Base-by-base conservation (phyloP, 768 basidiomycete species). In the Pleurotus citrinopileatus region DNA sequence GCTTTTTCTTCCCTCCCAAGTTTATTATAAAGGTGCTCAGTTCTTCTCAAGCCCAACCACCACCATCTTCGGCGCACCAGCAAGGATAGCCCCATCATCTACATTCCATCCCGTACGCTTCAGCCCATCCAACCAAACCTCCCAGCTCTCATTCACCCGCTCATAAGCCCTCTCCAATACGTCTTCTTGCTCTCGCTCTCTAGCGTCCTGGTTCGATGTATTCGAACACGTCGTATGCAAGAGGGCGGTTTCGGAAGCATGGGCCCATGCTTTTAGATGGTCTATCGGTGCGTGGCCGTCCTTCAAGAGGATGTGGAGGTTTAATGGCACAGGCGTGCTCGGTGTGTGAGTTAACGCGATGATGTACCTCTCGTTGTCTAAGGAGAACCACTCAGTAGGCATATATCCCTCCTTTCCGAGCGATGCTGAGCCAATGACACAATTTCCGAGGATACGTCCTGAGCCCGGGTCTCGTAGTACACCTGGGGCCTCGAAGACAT, bases 251-350 rank as follows among this genome's bases (percentile, higher is more conserved):
- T 78, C 75, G 2, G 63, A 64, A 0, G 75, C 77, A 47, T 75
- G 72, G 7, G 71, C 57, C 84, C 86, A 87, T 2, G 80, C 83
- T 53, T 77, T 77, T 34, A 84, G 70, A 55, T 81, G 78, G 61
- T 85, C 82, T 12, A 62, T 56, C 3, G 71, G 53, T 20, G 63
- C 61, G 52, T 82, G 77, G 4, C 76, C 76, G 25, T 80, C 76
- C 56, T 78, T 84, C 55, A 87, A 68, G 59, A 73, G 73, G 37
- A 83, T 72, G 55, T 73, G 72, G 2, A 81, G 55, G 19, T 65
- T 69, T 1, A 67, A 17, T 6, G 27, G 48, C 22, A 36, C 6
- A 15, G 27, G 13, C 23, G 7, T 34, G n/a, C 3, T 29, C 6
- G n/a, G 28, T 22, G 17, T 29, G 10, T 26, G 45, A 27, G 25